These are phyloP conservation scores for Aspergillus pseudoglaucus DNA, from an alignment of 2,329 filamentous ascomycete species.

Conservation along the genomic window DNA sequence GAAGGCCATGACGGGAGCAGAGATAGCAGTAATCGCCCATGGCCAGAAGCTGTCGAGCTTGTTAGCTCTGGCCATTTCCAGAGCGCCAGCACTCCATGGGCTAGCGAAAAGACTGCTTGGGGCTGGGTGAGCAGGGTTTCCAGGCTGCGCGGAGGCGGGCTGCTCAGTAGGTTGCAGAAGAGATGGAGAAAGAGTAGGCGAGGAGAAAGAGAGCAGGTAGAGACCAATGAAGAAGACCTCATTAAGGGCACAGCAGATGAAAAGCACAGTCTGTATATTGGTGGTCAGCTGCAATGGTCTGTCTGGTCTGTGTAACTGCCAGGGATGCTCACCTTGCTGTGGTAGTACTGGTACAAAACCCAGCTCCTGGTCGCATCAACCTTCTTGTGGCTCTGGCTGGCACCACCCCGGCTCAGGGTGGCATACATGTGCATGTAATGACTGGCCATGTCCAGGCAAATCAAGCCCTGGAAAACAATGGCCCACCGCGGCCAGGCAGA, in stretches of 20 bases:
- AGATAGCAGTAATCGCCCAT: conserved; percentile 74
- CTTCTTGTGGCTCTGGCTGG: conserved; percentile 80
- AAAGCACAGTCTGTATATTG: conserved; percentile 67
- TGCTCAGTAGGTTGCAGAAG: conserved; percentile 61
- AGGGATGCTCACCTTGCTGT: conserved; percentile 69
- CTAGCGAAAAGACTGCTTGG: conserved; percentile 74
- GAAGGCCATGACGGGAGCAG: conserved; percentile 76
- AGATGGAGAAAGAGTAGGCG: conserved; percentile 77
- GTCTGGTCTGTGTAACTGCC: not conserved
- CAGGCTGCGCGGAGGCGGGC: conserved; percentile 53
- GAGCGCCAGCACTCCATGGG: conserved; percentile 84
- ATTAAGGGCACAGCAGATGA: conserved; percentile 83
- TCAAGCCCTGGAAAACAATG: conserved; percentile 88
- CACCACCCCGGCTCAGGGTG: conserved; percentile 78
- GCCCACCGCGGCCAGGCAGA: conserved; percentile 92
- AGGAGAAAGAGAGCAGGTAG: conserved; percentile 95
- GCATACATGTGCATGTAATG: conserved; percentile 99
- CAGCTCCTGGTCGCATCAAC: conserved; percentile 82
- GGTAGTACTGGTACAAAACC: conserved; percentile 92
- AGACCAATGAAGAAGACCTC: conserved; percentile 97
- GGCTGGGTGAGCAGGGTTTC: conserved; percentile 60
- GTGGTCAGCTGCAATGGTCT: conserved; percentile 5
- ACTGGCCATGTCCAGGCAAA: conserved; percentile 85
- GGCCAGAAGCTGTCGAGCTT: conserved; percentile 75
- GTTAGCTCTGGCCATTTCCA: conserved; percentile 89